Evolutionary conservation across 768 basidiomycete genomes (phyloP), one percentile per base, ranked within the genome.

Genomic region (Termitomyces sp.): DNA sequence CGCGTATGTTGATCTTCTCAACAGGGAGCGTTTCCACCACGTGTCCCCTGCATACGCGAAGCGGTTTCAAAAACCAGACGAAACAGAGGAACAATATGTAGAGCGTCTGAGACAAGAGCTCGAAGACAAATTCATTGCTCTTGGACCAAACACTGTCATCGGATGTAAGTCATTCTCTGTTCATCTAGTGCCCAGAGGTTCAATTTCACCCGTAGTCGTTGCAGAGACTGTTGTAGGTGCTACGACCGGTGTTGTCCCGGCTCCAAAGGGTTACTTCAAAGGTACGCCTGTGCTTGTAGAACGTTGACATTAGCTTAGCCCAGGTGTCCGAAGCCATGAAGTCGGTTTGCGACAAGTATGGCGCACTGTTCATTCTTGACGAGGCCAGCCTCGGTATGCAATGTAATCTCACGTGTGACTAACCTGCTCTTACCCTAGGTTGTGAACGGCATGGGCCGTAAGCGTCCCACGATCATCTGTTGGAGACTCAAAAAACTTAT

Each of bases 391-490:
- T 9, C 31, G 56, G n/a, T 59, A 51, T 41, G 7, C 2, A 31
- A 40, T 46, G 25, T 53, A 45, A 52, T 42, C 1, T 29, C 19
- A 29, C n/a, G 34, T 53, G 25, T 31, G 40, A 40, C 31, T 46
- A 16, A 37, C 42, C 25, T n/a, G 31, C 32, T 9, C 31, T 48
- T 14, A 34, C 45, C 44, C 16, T 56, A 80, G 79, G 75, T 94
- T 45, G 94, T 95, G 92, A 85, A 86, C 66, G 92, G 92, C 43
- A 92, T 94, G 88, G 91, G 92, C 56, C 84, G 92, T 88, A 67
- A 71, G 89, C 77, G 38, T 40, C 52, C 40, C 32, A 45, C n/a
- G 16, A 12, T 37, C 25, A 54, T 46, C n/a, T 37, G 19, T 34
- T 12, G 16, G 14, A 34, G 10, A 38, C 31, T 27, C 16, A 19